Percentiles rank a stretch among this genome's conserved stretches.
Conservation (phyloP, 73 alveolate species). For the Symbiodinium natans region DNA sequence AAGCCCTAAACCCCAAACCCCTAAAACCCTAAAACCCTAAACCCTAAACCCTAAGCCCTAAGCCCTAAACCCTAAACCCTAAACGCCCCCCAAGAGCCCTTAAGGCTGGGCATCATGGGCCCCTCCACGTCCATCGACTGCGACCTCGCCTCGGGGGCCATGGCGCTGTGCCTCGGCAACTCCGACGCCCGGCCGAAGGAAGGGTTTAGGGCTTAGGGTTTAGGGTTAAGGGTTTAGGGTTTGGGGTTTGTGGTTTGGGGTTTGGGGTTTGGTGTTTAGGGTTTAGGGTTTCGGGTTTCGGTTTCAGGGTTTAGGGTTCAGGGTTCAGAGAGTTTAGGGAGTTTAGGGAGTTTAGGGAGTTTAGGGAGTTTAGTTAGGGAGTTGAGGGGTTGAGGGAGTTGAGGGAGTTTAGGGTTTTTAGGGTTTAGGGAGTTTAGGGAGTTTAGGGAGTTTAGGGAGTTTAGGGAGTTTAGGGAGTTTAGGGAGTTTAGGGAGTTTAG, state of each 20-base stretch:
- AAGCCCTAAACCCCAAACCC: neutral
- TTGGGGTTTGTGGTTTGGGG: neutral
- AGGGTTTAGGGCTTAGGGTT: neutral
- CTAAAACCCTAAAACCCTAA: neutral
- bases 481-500: too few relatives aligned
- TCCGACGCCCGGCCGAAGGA: neutral
- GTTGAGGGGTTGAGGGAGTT: too few relatives aligned
- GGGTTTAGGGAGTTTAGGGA: too few relatives aligned
- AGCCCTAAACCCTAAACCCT: neutral
- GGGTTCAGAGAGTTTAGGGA: too few relatives aligned
- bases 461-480: too few relatives aligned
- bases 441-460: too few relatives aligned
- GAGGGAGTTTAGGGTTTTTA: too few relatives aligned
- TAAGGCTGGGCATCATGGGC: conserved; percentile 82
- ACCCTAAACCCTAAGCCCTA: neutral
- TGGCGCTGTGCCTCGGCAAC: conserved; percentile 72
- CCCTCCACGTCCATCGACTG: conserved; percentile 91
- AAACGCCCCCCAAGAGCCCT: neutral
- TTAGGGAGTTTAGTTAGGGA: too few relatives aligned
- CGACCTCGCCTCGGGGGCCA: conserved; percentile 48
- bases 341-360: too few relatives aligned
- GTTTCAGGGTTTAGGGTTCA: neutral
- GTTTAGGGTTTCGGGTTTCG: neutral
- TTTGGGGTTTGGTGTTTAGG: neutral
- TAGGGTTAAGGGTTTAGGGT: neutral